Evolutionary conservation across 2,329 filamentous ascomycete species (phyloP).

Genomic region (Lasiodiplodia sp.): DNA sequence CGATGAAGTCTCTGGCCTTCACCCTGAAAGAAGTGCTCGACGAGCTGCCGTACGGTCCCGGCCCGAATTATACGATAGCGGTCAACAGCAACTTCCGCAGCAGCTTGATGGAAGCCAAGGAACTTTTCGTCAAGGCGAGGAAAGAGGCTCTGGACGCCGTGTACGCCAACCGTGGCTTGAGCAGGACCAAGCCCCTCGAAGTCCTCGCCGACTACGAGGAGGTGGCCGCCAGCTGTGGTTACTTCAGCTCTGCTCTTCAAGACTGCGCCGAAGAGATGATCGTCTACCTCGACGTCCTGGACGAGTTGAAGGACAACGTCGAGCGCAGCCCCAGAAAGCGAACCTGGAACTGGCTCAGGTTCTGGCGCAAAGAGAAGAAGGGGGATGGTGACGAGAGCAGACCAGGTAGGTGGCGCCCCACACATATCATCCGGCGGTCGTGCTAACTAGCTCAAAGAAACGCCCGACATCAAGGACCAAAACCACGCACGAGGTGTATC

Average conservation of each 20-base stretch:
- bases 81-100: conserved; percentile 81
- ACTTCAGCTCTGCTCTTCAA: conserved; percentile 91
- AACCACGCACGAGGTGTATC: conserved; percentile 40
- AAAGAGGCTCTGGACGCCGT: conserved; percentile 78
- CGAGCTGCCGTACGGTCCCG: conserved; percentile 80
- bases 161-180: conserved; percentile 80
- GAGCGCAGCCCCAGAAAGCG: conserved; percentile 68
- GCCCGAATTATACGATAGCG: conserved; percentile 71
- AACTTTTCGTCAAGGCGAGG: conserved; percentile 78
- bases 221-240: conserved; percentile 94
- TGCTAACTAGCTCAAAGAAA: conserved; percentile 36
- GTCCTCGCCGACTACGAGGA: conserved; percentile 95
- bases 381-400: conserved; percentile 32
- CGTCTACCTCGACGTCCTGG: conserved; percentile 80
- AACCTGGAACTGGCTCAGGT: conserved; percentile 84
- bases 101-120: conserved; percentile 81
- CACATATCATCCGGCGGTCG: neutral
- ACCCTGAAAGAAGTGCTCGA: conserved; percentile 88
- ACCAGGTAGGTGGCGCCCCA: conserved; percentile 34
- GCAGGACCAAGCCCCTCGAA: conserved; percentile 71
- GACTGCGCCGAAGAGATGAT: conserved; percentile 92
- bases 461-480: conserved; percentile 38
- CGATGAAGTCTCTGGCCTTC: conserved; percentile 94
- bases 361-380: conserved; percentile 66
- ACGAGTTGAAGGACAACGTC: conserved; percentile 78